Conservation (phyloP, 2,329 filamentous ascomycete genomes). For the Talaromyces marneffei region DNA sequence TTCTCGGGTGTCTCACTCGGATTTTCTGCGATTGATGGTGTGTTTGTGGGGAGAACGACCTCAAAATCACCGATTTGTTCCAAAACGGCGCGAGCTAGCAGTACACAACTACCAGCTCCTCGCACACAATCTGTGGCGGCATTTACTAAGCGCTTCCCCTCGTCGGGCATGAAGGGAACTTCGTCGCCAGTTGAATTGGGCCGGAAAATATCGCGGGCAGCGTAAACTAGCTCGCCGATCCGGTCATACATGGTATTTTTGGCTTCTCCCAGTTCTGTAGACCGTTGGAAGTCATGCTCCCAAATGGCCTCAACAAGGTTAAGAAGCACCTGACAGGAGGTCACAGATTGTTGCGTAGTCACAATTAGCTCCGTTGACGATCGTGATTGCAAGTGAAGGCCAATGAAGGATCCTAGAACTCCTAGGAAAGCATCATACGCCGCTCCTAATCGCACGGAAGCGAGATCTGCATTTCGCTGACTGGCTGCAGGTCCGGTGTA, state of each 20-base stretch:
- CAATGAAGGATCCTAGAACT: conserved; percentile 87
- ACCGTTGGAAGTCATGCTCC: conserved; percentile 65
- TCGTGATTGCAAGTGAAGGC: conserved; percentile 86
- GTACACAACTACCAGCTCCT: conserved; percentile 83
- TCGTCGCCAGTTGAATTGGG: conserved; percentile 64
- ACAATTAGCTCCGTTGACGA: conserved; percentile 75
- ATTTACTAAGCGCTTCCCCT: conserved; percentile 67
- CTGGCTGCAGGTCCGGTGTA: conserved; percentile 62
- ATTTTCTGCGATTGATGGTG: conserved; percentile 12
- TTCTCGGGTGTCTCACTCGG: conserved; percentile 21
- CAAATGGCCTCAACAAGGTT: conserved; percentile 76
- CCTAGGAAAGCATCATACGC: conserved; percentile 87
- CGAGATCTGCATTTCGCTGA: conserved; percentile 63
- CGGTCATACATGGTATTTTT: conserved; percentile 72
- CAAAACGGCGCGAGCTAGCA: conserved; percentile 76
- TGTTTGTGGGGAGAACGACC: conserved; percentile 54
- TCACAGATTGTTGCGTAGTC: conserved; percentile 76
- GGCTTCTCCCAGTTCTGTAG: conserved; percentile 60
- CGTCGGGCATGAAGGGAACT: conserved; percentile 72
- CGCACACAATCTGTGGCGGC: conserved; percentile 85
- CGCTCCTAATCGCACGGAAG: conserved; percentile 72
- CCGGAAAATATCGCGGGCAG: conserved; percentile 72
- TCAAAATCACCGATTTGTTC: conserved; percentile 90
- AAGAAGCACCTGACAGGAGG: conserved; percentile 73
- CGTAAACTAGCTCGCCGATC: conserved; percentile 72